Conservation (phyloP, 2,329 filamentous ascomycete genomes). For the Eutypa lata region DNA sequence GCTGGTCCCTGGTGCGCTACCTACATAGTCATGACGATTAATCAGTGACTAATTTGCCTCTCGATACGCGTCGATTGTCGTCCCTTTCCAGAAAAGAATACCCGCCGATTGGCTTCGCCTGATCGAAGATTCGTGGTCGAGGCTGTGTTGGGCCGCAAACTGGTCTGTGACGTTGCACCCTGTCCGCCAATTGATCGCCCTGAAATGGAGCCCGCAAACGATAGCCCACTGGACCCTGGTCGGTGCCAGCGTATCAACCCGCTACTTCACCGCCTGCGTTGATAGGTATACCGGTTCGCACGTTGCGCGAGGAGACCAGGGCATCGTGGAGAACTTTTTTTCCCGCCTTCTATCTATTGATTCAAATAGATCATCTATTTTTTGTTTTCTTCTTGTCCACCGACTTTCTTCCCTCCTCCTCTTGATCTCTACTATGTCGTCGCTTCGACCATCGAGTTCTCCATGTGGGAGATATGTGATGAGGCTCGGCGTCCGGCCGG, state of each 20-base stretch:
- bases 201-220: not conserved
- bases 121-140: no score
- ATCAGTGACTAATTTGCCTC: no score
- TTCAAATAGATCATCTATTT: constrained; percentile 4
- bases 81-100: no score
- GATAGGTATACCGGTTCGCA: constrained; percentile 14
- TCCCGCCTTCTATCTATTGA: not conserved
- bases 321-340: constrained; percentile 7
- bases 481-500: constrained; percentile 18
- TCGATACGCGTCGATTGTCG: no score
- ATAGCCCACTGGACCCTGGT: constrained; percentile 10
- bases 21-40: no score
- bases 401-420: constrained; percentile 2
- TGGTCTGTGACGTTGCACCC: constrained; percentile 18
- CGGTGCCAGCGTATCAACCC: constrained; percentile 17
- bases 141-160: constrained; percentile 16
- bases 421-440: constrained; percentile 14
- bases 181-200: constrained; percentile 14
- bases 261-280: constrained; percentile 9
- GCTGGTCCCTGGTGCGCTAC: no score
- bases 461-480: constrained; percentile 20
- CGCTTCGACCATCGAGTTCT: constrained; percentile 16
- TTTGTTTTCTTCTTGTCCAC: constrained; percentile 12
- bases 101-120: no score
- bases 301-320: constrained; percentile 14